Percentiles rank a stretch among this genome's conserved stretches.
phyloP scores from a whole-genome alignment of 768 basidiomycete genomes.

The Kwoniella mangroviensis region DNA sequence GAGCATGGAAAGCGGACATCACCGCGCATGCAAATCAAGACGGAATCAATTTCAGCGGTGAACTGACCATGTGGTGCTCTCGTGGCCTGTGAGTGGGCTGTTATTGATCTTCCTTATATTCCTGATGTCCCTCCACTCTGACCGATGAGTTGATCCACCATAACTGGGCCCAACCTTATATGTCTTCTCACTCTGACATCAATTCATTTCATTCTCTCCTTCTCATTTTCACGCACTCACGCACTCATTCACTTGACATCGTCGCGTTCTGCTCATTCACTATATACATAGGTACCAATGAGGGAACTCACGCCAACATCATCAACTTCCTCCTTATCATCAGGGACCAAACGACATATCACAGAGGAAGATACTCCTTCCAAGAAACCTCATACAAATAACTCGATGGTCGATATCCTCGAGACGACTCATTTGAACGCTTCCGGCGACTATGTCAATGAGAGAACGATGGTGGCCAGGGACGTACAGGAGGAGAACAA shows the following conservation, averaged over 20 bases:
- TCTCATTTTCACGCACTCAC: too few species aligned
- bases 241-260: not conserved
- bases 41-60: slow-evolving; percentile 2
- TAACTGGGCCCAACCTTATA: too few species aligned
- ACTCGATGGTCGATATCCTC: slow-evolving; percentile 2
- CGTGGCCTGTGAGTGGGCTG: too few species aligned
- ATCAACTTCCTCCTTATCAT: slow-evolving; percentile 4
- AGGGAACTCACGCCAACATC: slow-evolving; percentile 1
- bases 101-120: too few species aligned
- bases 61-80: not conserved
- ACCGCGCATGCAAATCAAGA: not conserved
- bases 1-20: slow-evolving; percentile 3
- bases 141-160: too few species aligned
- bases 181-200: too few species aligned
- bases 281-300: not conserved
- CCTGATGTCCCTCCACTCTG: too few species aligned
- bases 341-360: slow-evolving; percentile 1
- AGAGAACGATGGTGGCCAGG: not conserved
- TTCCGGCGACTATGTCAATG: not conserved
- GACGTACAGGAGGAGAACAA: not conserved
- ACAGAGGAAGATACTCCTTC: not conserved
- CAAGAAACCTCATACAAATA: slow-evolving; percentile 3
- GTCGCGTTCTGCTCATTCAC: not conserved
- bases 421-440: not conserved
- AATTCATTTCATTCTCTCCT: too few species aligned